Percentiles rank a stretch among this genome's conserved stretches.
Evolutionary conservation across 495 filamentous ascomycete species (phyloP).

Genomic region (Hypoxylon fuscum): DNA sequence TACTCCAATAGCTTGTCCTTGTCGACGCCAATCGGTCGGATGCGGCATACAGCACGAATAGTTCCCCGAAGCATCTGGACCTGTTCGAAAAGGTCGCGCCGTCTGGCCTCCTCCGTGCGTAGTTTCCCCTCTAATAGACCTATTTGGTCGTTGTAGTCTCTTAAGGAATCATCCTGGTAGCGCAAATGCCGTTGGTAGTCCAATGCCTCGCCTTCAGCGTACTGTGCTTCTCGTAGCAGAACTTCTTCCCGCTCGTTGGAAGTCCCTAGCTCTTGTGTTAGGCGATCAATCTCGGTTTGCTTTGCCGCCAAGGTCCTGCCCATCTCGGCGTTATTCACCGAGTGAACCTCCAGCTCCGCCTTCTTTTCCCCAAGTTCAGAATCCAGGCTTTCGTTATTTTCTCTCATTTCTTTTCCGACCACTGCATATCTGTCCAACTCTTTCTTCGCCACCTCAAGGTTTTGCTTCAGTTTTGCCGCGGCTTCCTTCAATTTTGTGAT

Average conservation of each 20-base stretch:
- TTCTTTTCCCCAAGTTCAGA: no score
- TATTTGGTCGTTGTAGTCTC: background rate
- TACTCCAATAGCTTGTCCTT: constrained; percentile 72
- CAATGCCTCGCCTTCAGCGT: no score
- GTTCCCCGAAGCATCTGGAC: constrained; percentile 95
- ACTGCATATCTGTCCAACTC: no score
- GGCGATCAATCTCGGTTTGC: background rate
- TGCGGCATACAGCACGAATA: constrained; percentile 95
- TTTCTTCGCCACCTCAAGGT: constrained; percentile 1
- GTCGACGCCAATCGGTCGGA: constrained; percentile 71
- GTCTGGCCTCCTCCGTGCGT: constrained; percentile 82
- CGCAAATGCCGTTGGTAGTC: no score
- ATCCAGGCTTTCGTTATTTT: no score
- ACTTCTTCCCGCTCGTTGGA: background rate
- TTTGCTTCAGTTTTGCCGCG: background rate
- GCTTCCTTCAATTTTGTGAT: background rate
- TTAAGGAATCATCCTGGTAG: no score
- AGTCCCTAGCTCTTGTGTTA: background rate
- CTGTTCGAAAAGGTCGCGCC: constrained; percentile 90
- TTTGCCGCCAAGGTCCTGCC: background rate
- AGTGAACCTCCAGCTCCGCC: background rate
- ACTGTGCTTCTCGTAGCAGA: background rate
- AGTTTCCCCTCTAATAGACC: constrained; percentile 63
- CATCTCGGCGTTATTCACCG: background rate
- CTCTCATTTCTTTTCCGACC: no score